Evolutionary conservation across 371 early-diverging fungal species (phyloP), one percentile per base, ranked within the genome.

Genomic region (Syncephalastrum monosporum): DNA sequence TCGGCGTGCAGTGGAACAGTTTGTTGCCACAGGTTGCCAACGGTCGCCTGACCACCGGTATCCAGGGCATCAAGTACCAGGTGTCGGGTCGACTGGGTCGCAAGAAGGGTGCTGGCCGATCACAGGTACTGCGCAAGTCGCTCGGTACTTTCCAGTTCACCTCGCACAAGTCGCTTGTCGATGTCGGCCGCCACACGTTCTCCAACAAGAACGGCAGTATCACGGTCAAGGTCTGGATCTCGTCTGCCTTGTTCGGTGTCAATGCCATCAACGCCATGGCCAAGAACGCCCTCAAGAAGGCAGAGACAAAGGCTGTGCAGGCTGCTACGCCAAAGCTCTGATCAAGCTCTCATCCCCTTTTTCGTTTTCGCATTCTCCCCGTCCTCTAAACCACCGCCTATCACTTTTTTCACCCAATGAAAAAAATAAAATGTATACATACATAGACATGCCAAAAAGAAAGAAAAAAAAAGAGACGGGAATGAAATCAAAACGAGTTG

Each of bases 161-260:
- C 0, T 74, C 70, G 42, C 72, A 74, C 48, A 74, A 72, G 50
- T 72, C 75, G 14, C 59, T 79, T 41, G 74, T 79, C 2, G 77
- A 79, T 65, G 77, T 68, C 3, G 80, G 80, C 25, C 74, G 80
- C 38, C 80, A 79, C 53, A 71, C 80, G 1, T 76, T 79, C 65
- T 67, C 77, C 27, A 79, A 76, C 57, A 72, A 71, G 61, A 79
- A 79, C 50, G 80, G 80, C 56, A 71, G 69, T 46, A 79, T 79
- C 57, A 79, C 80, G 44, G 75, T 79, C 55, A 79, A 79, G 59
- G 80, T 79, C 15, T 79, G 80, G 80, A 74, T 79, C 41, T 63
- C 77, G 19, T 59, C 71, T 60, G 77, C 80, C 17, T 55, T 79
- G 42, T 79, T 79, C 65, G 80, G 80, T 64, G 80, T 71, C 13